Evolutionary conservation across 2,329 filamentous ascomycete genomes (phyloP).

Genomic region (Penicillium griseofulvum): DNA sequence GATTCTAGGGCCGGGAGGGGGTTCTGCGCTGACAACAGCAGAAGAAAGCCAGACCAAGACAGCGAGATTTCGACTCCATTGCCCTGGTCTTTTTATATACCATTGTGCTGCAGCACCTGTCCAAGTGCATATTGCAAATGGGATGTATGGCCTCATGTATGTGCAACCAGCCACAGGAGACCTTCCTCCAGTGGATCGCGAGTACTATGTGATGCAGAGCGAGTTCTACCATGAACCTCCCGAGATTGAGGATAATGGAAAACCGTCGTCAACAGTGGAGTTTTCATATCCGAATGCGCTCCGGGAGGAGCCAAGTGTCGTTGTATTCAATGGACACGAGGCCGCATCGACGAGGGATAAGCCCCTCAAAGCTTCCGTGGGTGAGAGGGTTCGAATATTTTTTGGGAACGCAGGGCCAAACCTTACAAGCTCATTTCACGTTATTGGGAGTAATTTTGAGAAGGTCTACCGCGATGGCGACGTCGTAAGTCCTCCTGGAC

Average conservation of each 20-base stretch:
- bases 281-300: background rate
- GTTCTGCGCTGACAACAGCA: background rate
- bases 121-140: background rate
- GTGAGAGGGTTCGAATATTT: background rate
- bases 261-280: slow-evolving; percentile 28
- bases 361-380: background rate
- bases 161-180: slow-evolving; percentile 18
- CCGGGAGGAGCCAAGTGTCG: background rate
- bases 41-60: background rate
- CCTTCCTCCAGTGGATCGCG: slow-evolving; percentile 31
- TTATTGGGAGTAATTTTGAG: background rate
- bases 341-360: background rate
- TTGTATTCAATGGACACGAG: background rate
- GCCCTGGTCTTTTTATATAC: background rate
- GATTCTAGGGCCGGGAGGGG: background rate
- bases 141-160: background rate
- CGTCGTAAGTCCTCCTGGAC: background rate
- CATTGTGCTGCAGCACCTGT: background rate
- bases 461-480: background rate
- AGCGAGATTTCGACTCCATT: background rate
- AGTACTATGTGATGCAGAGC: slow-evolving; percentile 42
- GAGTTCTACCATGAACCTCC: slow-evolving; percentile 41
- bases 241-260: slow-evolving; percentile 32
- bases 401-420: background rate
- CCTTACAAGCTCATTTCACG: background rate